Evolutionary conservation across 192 early-diverging fungal species (phyloP).

Genomic region (Chytriomyces hyalinus): DNA sequence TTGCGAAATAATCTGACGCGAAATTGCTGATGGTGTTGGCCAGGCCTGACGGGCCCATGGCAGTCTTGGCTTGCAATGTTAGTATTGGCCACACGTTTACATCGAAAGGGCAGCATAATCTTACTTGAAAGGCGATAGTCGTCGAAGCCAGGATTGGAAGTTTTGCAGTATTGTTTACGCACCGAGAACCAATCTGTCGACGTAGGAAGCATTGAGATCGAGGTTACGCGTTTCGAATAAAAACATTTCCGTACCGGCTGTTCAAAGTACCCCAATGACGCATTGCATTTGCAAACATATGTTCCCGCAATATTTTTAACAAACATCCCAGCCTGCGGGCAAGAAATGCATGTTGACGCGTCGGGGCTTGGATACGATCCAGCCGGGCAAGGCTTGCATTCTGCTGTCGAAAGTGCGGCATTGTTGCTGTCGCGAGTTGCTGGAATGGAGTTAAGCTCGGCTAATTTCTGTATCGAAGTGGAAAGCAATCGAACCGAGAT

Average conservation of each 20-base stretch:
- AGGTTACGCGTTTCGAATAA: neutral
- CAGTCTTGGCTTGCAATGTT: neutral
- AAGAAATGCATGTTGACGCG: conserved; percentile 13
- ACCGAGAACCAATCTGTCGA: conserved; percentile 31
- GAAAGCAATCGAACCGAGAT: conserved; percentile 6
- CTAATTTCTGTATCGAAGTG: neutral
- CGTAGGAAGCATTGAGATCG: neutral
- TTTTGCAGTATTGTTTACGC: conserved; percentile 26
- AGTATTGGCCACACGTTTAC: neutral
- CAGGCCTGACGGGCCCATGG: conserved; percentile 16
- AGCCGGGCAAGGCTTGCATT: conserved; percentile 9
- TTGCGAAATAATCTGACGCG: conserved; percentile 17
- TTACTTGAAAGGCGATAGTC: conserved; percentile 20
- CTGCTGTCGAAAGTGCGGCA: neutral
- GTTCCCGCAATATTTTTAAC: neutral
- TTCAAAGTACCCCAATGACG: conserved; percentile 35
- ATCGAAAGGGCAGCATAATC: neutral
- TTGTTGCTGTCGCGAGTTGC: neutral
- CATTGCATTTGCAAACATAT: conserved; percentile 50
- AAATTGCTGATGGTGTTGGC: conserved; percentile 9
- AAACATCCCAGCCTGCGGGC: conserved; percentile 46
- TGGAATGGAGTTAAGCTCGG: neutral
- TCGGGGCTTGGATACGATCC: conserved; percentile 25
- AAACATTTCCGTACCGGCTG: no score
- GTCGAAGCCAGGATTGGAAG: conserved; percentile 13